Base-by-base conservation (phyloP, 1,139 yeast species). In the Yamadazyma jaroonii region DNA sequence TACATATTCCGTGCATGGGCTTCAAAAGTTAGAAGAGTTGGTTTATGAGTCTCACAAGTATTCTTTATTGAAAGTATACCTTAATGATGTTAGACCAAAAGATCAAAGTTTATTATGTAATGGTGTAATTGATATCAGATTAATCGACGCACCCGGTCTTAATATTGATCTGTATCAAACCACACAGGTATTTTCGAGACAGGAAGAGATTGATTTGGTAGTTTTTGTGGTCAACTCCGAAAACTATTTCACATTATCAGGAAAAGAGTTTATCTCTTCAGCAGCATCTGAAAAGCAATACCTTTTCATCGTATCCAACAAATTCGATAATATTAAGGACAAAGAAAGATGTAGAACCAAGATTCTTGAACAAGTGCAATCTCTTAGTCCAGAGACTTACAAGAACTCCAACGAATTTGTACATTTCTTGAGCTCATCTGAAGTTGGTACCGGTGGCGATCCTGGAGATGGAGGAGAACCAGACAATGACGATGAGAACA, bases 131-230 rank as follows among this genome's bases (percentile, higher is more conserved):
- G 97, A 94, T 55, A 89, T 92, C 41, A 81, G 92, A 25, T 68
- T 94, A 42, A 90, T 94, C 38, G 99, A 94, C 63, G 97, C 97
- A 0, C 99, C 99, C 0, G 99, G 99, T 0, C 71, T 94, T 42
- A 94, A 94, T 55, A 74, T 89, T 74, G 97, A 92, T 54, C 86
- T 94, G 9, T 84, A 84, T 50, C 96, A 88, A 57, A 94, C 99
- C 0, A 87, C 97, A 1, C 96, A 90, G 54, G 90, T 94, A 0
- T 90, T 90, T 59, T 84, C 97, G 3, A 78, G 97, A 44, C 98
- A 94, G 62, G 98, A 94, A 54, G 98, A 94, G 56, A 94, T 94
- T 48, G 99, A 94, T 57, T 71, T 94, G 50, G 96, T 94, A 7
- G 92, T 94, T 0, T 94, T 94, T 66, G 98, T 94, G 4, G 96